These are phyloP conservation scores for Avena atlantica DNA, from an alignment of 176 grass and related monocot genomes.

Conservation along the genomic window DNA sequence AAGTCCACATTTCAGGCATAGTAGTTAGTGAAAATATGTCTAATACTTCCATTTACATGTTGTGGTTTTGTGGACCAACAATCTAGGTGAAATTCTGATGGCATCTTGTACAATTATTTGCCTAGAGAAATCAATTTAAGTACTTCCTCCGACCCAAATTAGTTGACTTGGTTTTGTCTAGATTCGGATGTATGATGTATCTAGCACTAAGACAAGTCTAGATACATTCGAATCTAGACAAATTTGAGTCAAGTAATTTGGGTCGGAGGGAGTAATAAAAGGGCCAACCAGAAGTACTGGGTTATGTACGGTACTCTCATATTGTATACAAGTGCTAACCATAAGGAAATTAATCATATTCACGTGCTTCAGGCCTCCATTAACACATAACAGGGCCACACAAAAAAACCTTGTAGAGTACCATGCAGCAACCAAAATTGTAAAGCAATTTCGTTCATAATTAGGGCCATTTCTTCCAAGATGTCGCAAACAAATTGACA, in stretches of 20 bases:
- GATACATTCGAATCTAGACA: too few species aligned
- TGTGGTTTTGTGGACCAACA: neutral
- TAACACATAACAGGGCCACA: neutral
- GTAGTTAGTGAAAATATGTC: neutral
- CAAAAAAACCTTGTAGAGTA: neutral
- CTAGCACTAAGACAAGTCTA: too few species aligned
- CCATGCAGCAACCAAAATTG: neutral
- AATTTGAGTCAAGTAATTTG: too few species aligned
- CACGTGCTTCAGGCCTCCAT: neutral
- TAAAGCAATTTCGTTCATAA: neutral
- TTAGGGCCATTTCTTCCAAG: neutral
- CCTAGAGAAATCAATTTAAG: neutral
- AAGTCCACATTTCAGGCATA: neutral
- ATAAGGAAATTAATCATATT: conserved; percentile 16
- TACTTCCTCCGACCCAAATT: neutral
- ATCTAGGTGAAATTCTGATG: neutral
- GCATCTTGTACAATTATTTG: neutral
- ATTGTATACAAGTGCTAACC: neutral
- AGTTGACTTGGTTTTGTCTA: too few species aligned
- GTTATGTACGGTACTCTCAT: neutral
- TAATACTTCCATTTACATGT: conserved; percentile 8
- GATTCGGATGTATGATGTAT: too few species aligned
- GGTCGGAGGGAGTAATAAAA: neutral
- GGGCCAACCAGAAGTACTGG: too few species aligned
- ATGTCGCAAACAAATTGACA: neutral